A percentile compares a stretch with the other conserved stretches of the same genome.
Evolutionary conservation across 2,329 filamentous ascomycete genomes (phyloP).

Genomic region (Fusarium pseudograminearum): DNA sequence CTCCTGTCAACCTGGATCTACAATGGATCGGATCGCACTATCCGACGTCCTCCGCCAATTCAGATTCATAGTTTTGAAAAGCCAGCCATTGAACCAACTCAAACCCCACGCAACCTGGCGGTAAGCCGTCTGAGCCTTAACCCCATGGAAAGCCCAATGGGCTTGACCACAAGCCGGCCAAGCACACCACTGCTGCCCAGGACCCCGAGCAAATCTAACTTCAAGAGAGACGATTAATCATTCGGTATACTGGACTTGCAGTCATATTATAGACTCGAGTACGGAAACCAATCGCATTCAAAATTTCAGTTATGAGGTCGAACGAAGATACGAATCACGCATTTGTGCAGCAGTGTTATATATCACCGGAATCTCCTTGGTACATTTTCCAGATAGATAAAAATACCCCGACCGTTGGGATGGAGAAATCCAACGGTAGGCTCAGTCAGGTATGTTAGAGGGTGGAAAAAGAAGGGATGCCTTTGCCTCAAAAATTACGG

Average conservation of each 20-base stretch:
- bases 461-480: conserved; percentile 19
- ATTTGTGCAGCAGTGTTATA: conserved; percentile 33
- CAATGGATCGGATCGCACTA: conserved; percentile 72
- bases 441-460: conserved; percentile 12
- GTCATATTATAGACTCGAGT: conserved; percentile 14
- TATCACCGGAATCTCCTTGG: conserved; percentile 38
- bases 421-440: conserved; percentile 12
- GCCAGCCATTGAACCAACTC: conserved; percentile 65
- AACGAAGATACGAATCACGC: conserved; percentile 37
- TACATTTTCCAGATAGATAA: conserved; percentile 40
- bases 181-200: conserved; percentile 59
- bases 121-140: conserved; percentile 55
- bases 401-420: conserved; percentile 5
- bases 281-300: conserved; percentile 24
- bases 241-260: neutral
- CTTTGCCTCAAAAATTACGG: conserved; percentile 7
- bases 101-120: conserved; percentile 54
- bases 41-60: conserved; percentile 71
- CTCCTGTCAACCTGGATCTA: conserved; percentile 88
- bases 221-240: conserved; percentile 54
- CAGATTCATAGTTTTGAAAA: conserved; percentile 83
- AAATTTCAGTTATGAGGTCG: conserved; percentile 37
- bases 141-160: conserved; percentile 57
- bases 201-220: conserved; percentile 54
- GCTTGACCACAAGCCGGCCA: conserved; percentile 61